Evolutionary conservation across 495 filamentous ascomycete genomes (phyloP), one percentile per base, ranked within the genome.

Genomic region (Penicillium tannophilum): DNA sequence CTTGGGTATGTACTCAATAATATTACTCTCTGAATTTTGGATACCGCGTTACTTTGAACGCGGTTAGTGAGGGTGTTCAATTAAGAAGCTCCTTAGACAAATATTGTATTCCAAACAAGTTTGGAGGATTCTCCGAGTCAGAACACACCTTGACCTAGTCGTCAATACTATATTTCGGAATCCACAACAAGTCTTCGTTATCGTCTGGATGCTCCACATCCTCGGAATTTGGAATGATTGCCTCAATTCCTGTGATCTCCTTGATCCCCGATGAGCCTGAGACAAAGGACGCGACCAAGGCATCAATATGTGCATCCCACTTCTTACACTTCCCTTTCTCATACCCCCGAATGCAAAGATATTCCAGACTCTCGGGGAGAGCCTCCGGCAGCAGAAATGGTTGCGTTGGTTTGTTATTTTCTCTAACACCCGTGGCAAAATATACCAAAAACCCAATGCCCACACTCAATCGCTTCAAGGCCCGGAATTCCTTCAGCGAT

Each of bases 261-360:
- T 60, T 70, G 44, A 70, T 23, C 2, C 55, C 54, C 4, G 53
- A 64, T 3, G 41, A 51, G 3, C 57, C 61, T 20, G 52, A 55
- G 31, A 64, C n/a, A 16, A 51, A 56, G 10, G 23, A 28, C 0
- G 28, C 52, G 31, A 65, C 42, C 39, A 73, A 48, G 2, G 54
- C 46, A 52, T 65, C 47, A 6, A 73, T 43, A 23, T 73, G 63
- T 6, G 17, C 26, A 50, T 73, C 68, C 11, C 57, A 48, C 1
- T 43, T 48, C 11, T 44, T 8, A 33, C 55, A 55, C 17, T 28
- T 4, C 4, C 68, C 64, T 19, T 43, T 67, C 24, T 66, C 35
- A 24, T 71, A 73, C 12, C 66, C 68, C 6, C 64, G 64, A 23
- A 73, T 64, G 14, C 44, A 64, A 31, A 73, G 35, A 58, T 63